Evolutionary conservation across 192 early-diverging fungal species (phyloP), one percentile per base, ranked within the genome.

Genomic region (Backusella circina): DNA sequence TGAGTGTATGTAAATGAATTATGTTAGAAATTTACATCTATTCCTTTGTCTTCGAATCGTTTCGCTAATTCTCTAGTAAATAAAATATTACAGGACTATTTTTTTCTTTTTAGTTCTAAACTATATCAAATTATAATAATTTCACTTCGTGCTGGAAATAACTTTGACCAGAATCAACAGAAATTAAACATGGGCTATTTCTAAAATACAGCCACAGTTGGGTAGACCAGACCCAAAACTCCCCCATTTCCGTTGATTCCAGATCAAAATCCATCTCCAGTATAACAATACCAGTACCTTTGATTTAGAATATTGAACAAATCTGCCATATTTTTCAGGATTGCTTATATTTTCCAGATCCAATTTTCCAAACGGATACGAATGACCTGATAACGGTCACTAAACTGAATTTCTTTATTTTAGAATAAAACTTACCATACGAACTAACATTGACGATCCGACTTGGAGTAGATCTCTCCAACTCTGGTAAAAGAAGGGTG

Each of bases 401-500:
- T n/a, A n/a, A n/a, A n/a, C n/a, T n/a, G n/a, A n/a, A n/a, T n/a
- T n/a, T n/a, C n/a, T n/a, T n/a, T n/a, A n/a, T n/a, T n/a, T n/a
- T n/a, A n/a, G n/a, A n/a, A n/a, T n/a, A n/a, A n/a, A n/a, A n/a
- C n/a, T n/a, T n/a, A n/a, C 78, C 12, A 65, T 28, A 0, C 13
- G 79, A 83, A n/a, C 75, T 77, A 32, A 83, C 73, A 57, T 50
- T 76, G 13, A 83, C 78, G 26, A 83, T 74, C 26, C 82, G 78
- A 8, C 71, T 74, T 13, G 75, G 72, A 16, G 57, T 28, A 37
- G 71, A 71, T 26, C 69, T 41, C 38, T 83, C 75, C 31, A 83
- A 13, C 13, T 74, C 15, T 39, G 77, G 78, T 1, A 79, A 61
- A 9, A 83, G 64, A 28, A 70, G 37, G 0, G 54, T 75, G 5